Base-by-base conservation (phyloP, 345 rosid genomes). In the Aethionema arabicum region DNA sequence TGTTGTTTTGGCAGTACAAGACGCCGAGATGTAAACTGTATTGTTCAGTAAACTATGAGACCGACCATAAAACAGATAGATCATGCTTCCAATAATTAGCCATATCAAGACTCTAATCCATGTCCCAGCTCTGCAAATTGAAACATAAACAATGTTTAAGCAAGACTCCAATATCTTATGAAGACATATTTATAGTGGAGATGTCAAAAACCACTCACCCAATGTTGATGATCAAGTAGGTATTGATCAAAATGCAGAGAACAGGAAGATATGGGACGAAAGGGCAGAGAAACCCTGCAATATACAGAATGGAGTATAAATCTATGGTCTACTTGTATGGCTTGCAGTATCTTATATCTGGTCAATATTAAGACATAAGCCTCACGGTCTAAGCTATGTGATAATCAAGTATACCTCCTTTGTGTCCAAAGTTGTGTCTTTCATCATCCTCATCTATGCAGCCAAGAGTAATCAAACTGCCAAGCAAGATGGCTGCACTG, bases 31-130 rank as follows among this genome's bases (percentile, higher is more conserved):
- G 15, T 79, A 79, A 4, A 73, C 70, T 1, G 77, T 73, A 41
- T 70, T 61, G 55, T 39, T 61, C 46, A 85, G 76, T 10, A 72
- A 75, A 74, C 91, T 85, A 66, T 85, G 91, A 0, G 65, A 74
- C 50, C 81, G 76, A 35, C 91, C 86, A 39, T 82, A 85, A 62
- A 70, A 77, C 13, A 72, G 31, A 29, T 85, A 85, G 12, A 85
- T 61, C 27, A 81, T 31, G 63, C 76, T 76, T 50, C 91, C 91
- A 11, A 85, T 37, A 12, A 77, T 31, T 49, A 85, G 71, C 91
- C 91, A 85, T 51, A 80, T n/a, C 35, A 84, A 80, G 52, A 85
- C 88, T 21, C 91, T 85, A 52, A 72, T 58, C 88, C 84, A 85
- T 11, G 91, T 80, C 38, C 74, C 82, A 48, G 62, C 80, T 46